Evolutionary conservation across 768 basidiomycete genomes (phyloP).

Genomic region (Dendrothele bispora): DNA sequence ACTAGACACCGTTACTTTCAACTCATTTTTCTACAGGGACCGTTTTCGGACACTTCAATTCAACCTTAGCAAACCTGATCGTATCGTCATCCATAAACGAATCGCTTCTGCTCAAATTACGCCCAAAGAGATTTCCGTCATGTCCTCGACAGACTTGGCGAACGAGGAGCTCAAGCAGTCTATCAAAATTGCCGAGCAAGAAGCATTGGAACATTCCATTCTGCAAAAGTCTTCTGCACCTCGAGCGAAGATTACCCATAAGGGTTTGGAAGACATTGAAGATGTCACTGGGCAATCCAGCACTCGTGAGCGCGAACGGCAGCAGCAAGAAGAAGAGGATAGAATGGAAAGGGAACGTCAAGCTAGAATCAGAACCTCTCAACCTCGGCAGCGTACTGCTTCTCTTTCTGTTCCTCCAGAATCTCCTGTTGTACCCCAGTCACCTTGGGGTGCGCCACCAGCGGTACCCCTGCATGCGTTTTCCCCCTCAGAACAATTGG

Average conservation of each 20-base stretch:
- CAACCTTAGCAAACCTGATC: slow-evolving; percentile 83
- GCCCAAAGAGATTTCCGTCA: slow-evolving; percentile 72
- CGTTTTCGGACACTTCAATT: slow-evolving; percentile 89
- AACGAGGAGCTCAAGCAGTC: slow-evolving; percentile 84
- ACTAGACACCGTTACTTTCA: no score
- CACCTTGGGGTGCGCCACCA: slow-evolving; percentile 64
- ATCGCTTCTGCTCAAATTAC: slow-evolving; percentile 68
- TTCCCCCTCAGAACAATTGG: neutral
- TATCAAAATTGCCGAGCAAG: slow-evolving; percentile 79
- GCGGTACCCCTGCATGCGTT: slow-evolving; percentile 49
- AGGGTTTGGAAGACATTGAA: slow-evolving; percentile 90
- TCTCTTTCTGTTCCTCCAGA: slow-evolving; percentile 73
- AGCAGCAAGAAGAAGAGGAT: slow-evolving; percentile 68
- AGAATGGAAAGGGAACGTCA: slow-evolving; percentile 68
- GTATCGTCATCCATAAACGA: slow-evolving; percentile 74
- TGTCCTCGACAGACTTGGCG: slow-evolving; percentile 88
- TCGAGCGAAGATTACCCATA: slow-evolving; percentile 85
- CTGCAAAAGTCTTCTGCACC: slow-evolving; percentile 69
- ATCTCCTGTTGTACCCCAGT: slow-evolving; percentile 55
- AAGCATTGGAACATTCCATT: slow-evolving; percentile 84
- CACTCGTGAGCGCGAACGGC: slow-evolving; percentile 52
- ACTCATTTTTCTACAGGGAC: slow-evolving; percentile 55
- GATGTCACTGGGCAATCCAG: slow-evolving; percentile 55
- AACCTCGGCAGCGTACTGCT: slow-evolving; percentile 45
- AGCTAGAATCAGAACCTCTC: slow-evolving; percentile 55